phyloP scores from a whole-genome alignment of 768 basidiomycete genomes.

The Podaxis sp. region DNA sequence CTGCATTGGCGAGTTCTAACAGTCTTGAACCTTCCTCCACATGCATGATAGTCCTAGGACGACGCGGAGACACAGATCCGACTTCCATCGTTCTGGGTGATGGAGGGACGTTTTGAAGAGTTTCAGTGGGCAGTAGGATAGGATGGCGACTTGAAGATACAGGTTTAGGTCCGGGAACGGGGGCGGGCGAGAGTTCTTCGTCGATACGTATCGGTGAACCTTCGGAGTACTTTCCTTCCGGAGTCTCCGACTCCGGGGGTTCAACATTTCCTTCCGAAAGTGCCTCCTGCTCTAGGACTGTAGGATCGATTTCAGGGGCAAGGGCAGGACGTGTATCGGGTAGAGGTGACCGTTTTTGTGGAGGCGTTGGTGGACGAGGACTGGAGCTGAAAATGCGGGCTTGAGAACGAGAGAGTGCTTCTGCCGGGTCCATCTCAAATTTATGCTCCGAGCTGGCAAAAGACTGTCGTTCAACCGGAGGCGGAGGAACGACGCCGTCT shows the following conservation, averaged over 20 bases:
- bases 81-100: neutral
- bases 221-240: neutral
- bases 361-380: neutral
- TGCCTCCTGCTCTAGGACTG: neutral
- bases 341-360: neutral
- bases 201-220: neutral
- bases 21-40: conserved; percentile 3
- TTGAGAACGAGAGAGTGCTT: neutral
- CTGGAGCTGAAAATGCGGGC: neutral
- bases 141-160: neutral
- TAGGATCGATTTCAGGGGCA: neutral
- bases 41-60: neutral
- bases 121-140: neutral
- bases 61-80: neutral
- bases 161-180: neutral
- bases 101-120: neutral
- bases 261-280: neutral
- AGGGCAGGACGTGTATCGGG: neutral
- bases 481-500: neutral
- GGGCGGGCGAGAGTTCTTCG: neutral
- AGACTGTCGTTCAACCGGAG: neutral
- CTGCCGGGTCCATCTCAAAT: neutral
- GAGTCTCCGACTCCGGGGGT: neutral
- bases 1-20: conserved; percentile 8
- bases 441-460: neutral